Evolutionary conservation across 805 yeast species (phyloP).

Genomic region (Metschnikowia picachoensis): DNA sequence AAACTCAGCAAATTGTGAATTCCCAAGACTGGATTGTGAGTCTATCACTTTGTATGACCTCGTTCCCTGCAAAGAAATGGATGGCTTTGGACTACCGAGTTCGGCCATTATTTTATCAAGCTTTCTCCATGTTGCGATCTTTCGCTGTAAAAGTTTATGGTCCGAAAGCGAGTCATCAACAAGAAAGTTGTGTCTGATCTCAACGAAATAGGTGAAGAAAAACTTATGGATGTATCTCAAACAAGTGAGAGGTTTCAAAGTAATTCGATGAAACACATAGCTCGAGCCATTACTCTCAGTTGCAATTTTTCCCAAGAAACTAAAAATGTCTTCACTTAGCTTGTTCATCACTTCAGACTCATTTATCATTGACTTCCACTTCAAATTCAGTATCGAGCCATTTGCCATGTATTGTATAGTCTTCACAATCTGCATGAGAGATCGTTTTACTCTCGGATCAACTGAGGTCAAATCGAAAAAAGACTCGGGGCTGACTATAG

Average conservation of each 20-base stretch:
- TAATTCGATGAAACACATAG: slow-evolving; percentile 26
- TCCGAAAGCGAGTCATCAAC: slow-evolving; percentile 20
- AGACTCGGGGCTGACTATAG: slow-evolving; percentile 82
- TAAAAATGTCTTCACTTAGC: slow-evolving; percentile 26
- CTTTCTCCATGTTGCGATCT: slow-evolving; percentile 28
- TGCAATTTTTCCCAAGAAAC: slow-evolving; percentile 27
- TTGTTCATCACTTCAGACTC: slow-evolving; percentile 37
- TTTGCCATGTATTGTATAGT: slow-evolving; percentile 85
- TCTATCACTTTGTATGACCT: slow-evolving; percentile 42
- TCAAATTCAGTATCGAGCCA: slow-evolving; percentile 62
- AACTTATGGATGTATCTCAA: slow-evolving; percentile 40
- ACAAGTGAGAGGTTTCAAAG: slow-evolving; percentile 33
- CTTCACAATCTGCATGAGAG: slow-evolving; percentile 75
- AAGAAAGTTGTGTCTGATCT: slow-evolving; percentile 30
- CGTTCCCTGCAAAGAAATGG: slow-evolving; percentile 55
- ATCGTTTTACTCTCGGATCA: slow-evolving; percentile 48
- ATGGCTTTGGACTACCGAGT: slow-evolving; percentile 58
- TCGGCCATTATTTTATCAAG: slow-evolving; percentile 46
- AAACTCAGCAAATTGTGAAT: slow-evolving; percentile 60
- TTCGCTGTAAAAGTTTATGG: slow-evolving; percentile 17
- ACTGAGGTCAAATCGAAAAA: slow-evolving; percentile 30
- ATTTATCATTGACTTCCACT: slow-evolving; percentile 53
- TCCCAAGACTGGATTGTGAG: slow-evolving; percentile 42
- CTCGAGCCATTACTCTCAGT: slow-evolving; percentile 5
- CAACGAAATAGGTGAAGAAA: slow-evolving; percentile 30